Evolutionary conservation across 1,284 basidiomycete genomes (phyloP).

Genomic region (Leucoagaricus sp.): DNA sequence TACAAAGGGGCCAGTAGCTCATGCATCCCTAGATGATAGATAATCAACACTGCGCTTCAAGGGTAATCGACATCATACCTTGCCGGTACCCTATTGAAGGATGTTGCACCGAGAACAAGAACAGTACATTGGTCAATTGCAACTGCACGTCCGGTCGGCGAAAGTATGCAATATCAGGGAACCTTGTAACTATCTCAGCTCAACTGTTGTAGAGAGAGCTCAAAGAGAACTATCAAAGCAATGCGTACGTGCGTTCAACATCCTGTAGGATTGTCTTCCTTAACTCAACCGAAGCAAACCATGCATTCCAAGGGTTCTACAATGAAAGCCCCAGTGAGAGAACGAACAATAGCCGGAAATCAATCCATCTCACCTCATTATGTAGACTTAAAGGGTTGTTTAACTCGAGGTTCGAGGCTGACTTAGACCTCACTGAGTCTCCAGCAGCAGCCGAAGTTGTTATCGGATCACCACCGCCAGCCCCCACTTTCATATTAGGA

Average conservation of each 20-base stretch:
- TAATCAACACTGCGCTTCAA: not conserved
- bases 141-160: conserved; percentile 70
- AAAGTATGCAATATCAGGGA: conserved; percentile 91
- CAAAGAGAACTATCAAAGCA: conserved; percentile 1
- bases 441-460: conserved; percentile 35
- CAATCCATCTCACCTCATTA: conserved; percentile 55
- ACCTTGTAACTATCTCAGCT: conserved; percentile 46
- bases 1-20: conserved; percentile 88
- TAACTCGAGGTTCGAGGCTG: conserved; percentile 54
- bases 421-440: conserved; percentile 33
- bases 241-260: conserved; percentile 83
- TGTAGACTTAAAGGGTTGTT: conserved; percentile 90
- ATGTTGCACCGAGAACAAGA: conserved; percentile 77
- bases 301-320: conserved; percentile 90
- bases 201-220: conserved; percentile 3
- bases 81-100: conserved; percentile 87
- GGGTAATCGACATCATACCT: conserved; percentile 42
- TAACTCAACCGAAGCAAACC: conserved; percentile 87
- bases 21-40: conserved; percentile 71
- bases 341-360: not conserved
- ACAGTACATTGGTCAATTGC: conserved; percentile 84
- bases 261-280: conserved; percentile 88
- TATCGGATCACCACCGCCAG: not conserved
- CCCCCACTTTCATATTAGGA: not conserved
- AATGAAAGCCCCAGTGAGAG: not conserved